phyloP scores from a whole-genome alignment of 2,329 filamentous ascomycete species.

The Ceratocystis diversiconidia region DNA sequence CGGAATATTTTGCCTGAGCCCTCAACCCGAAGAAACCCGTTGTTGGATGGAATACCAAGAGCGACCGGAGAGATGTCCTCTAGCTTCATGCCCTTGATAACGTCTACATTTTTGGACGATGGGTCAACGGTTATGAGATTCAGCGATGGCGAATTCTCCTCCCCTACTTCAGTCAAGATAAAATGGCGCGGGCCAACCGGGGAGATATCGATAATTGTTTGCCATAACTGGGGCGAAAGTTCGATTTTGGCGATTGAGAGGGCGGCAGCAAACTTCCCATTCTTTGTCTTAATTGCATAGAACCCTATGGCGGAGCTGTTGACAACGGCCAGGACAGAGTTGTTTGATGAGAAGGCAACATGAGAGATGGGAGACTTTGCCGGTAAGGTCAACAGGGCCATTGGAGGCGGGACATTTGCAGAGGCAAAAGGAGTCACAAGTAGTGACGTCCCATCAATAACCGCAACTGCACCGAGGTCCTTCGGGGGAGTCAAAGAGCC shows the following conservation, averaged over 20 bases:
- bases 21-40: conserved; percentile 11
- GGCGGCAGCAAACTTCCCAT: conserved; percentile 27
- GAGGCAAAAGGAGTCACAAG: conserved; percentile 76
- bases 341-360: conserved; percentile 54
- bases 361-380: conserved; percentile 53
- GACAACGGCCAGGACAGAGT: conserved; percentile 55
- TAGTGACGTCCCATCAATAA: conserved; percentile 65
- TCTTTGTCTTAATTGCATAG: conserved; percentile 53
- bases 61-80: neutral
- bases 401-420: conserved; percentile 81
- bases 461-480: conserved; percentile 66
- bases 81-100: neutral
- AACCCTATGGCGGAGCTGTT: conserved; percentile 52
- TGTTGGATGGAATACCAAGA: conserved; percentile 7
- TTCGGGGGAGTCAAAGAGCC: conserved; percentile 56
- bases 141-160: neutral
- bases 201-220: conserved; percentile 10
- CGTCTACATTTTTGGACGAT: neutral
- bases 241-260: conserved; percentile 10
- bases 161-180: neutral
- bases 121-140: neutral
- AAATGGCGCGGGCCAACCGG: conserved; percentile 6
- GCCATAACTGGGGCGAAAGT: neutral
- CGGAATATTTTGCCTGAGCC: conserved; percentile 12
- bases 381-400: conserved; percentile 65